Conservation (phyloP, 805 yeast species). For the Candida silvicultrix region DNA sequence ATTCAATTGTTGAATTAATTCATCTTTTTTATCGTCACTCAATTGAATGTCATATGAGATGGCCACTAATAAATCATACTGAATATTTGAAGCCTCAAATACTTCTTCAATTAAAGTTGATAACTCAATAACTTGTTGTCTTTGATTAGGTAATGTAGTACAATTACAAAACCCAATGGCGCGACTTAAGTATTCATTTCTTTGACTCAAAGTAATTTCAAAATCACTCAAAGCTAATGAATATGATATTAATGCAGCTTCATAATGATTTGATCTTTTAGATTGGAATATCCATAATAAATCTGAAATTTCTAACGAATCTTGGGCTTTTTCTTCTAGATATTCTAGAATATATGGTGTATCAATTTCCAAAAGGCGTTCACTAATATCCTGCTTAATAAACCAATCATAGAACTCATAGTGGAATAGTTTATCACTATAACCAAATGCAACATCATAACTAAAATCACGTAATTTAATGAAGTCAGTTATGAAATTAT, state of each 20-base stretch:
- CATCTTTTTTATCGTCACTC: slow-evolving; percentile 39
- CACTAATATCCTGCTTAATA: slow-evolving; percentile 68
- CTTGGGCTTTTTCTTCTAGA: slow-evolving; percentile 58
- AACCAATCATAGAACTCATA: slow-evolving; percentile 92
- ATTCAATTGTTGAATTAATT: slow-evolving; percentile 49
- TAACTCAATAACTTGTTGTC: slow-evolving; percentile 71
- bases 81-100: slow-evolving; percentile 81
- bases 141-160: slow-evolving; percentile 65
- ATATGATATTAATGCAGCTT: slow-evolving; percentile 80
- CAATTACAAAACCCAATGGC: slow-evolving; percentile 92
- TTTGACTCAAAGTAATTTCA: slow-evolving; percentile 55
- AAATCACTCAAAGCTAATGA: slow-evolving; percentile 71
- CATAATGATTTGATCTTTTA: slow-evolving; percentile 66
- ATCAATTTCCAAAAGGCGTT: slow-evolving; percentile 68
- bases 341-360: slow-evolving; percentile 78
- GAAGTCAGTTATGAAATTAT: slow-evolving; percentile 39
- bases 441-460: slow-evolving; percentile 66
- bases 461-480: slow-evolving; percentile 59
- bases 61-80: slow-evolving; percentile 41
- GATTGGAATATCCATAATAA: slow-evolving; percentile 87
- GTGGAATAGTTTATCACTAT: slow-evolving; percentile 82
- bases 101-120: slow-evolving; percentile 68
- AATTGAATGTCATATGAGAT: slow-evolving; percentile 48
- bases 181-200: slow-evolving; percentile 84
- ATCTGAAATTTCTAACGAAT: slow-evolving; percentile 69